phyloP scores from a whole-genome alignment of 768 basidiomycete species.

The Inosperma sp. region DNA sequence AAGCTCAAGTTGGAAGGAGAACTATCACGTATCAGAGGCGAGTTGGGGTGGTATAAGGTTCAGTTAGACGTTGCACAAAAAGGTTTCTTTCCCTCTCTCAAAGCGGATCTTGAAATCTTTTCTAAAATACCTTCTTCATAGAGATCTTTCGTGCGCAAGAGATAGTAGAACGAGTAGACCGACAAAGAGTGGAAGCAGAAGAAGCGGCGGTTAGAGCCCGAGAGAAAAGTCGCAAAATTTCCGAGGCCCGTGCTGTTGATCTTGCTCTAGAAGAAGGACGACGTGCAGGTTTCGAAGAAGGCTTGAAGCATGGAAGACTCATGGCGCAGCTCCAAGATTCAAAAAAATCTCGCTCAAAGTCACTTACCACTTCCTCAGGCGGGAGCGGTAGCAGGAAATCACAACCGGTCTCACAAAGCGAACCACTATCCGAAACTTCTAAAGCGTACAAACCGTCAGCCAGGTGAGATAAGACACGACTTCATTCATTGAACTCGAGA shows the following conservation, averaged over 20 bases:
- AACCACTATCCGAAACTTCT: too few relatives aligned
- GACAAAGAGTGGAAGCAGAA: conserved; percentile 47
- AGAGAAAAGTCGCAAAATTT: conserved; percentile 41
- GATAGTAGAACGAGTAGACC: conserved; percentile 44
- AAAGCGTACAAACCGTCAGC: too few relatives aligned
- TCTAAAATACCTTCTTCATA: conserved; percentile 8
- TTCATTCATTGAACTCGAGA: too few relatives aligned
- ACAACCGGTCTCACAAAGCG: too few relatives aligned
- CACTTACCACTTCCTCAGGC: too few relatives aligned
- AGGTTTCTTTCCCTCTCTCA: too few relatives aligned
- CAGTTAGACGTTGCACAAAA: conserved; percentile 56
- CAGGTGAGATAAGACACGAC: too few relatives aligned
- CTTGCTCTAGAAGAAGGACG: conserved; percentile 52
- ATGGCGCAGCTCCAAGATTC: conserved; percentile 14
- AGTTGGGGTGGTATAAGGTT: conserved; percentile 51
- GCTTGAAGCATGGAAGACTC: conserved; percentile 31
- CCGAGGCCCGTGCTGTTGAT: conserved; percentile 44
- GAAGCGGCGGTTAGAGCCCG: conserved; percentile 41
- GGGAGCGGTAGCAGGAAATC: too few relatives aligned
- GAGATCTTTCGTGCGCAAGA: conserved; percentile 55
- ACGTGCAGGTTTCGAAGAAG: conserved; percentile 48
- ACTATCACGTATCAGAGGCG: conserved; percentile 36
- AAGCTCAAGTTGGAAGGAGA: conserved; percentile 29
- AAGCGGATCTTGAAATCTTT: background rate
- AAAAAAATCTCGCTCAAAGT: too few relatives aligned